Percentiles rank a stretch among this genome's conserved stretches.
Evolutionary conservation across 352 stramenopile species (phyloP).

Genomic region (Achlya hypogyna): DNA sequence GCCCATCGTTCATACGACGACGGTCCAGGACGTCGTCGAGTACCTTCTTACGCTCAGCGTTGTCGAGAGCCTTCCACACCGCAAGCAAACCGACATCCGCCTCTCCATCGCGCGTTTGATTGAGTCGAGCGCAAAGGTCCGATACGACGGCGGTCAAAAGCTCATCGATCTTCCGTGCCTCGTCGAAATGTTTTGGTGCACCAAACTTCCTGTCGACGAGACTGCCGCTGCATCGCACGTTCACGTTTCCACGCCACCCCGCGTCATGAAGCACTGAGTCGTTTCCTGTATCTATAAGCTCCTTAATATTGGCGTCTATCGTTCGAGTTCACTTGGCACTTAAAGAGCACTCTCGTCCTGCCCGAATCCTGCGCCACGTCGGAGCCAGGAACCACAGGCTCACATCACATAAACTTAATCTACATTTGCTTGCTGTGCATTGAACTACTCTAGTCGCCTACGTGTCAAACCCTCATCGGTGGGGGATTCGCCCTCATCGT

Average conservation of each 20-base stretch:
- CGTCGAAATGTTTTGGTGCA: constrained; percentile 15
- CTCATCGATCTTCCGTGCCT: constrained; percentile 10
- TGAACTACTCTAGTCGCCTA: too few relatives aligned
- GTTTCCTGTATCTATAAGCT: background rate
- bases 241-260: background rate
- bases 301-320: too few relatives aligned
- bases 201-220: background rate
- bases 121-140: constrained; percentile 8
- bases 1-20: constrained; percentile 1
- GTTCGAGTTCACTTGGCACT: too few relatives aligned
- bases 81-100: constrained; percentile 16
- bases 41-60: constrained; percentile 15
- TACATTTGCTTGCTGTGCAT: too few relatives aligned
- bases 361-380: too few relatives aligned
- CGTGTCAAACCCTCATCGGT: too few relatives aligned
- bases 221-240: background rate
- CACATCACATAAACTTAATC: too few relatives aligned
- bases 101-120: constrained; percentile 14
- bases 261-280: background rate
- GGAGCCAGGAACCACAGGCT: too few relatives aligned
- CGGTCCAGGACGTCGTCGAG: constrained; percentile 12
- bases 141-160: background rate
- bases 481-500: background rate
- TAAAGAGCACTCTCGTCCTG: too few relatives aligned
- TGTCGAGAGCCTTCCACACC: constrained; percentile 6